Evolutionary conservation across 1,284 basidiomycete species (phyloP).

Genomic region (Sporisorium exsertum): DNA sequence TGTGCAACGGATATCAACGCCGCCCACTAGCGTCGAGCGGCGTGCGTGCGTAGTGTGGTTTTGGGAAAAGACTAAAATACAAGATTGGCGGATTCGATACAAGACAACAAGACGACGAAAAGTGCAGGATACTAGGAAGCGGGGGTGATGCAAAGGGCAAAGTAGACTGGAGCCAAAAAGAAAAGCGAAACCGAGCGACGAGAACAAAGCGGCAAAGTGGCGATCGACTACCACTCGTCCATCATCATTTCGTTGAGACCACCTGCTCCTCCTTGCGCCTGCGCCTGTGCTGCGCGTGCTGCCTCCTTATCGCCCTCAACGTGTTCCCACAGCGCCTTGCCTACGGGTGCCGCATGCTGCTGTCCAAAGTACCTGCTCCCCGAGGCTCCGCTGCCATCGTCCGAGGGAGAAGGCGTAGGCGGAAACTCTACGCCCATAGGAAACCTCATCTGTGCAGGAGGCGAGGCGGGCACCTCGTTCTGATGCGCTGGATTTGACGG

Average conservation of each 20-base stretch:
- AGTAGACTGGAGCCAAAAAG: background rate
- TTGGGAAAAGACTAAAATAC: background rate
- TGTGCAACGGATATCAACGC: background rate
- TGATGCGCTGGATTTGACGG: conserved; percentile 23
- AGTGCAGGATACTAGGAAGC: background rate
- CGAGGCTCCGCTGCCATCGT: conserved; percentile 30
- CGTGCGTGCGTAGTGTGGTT: background rate
- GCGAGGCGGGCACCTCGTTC: conserved; percentile 41
- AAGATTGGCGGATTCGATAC: background rate
- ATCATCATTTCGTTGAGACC: conserved; percentile 52
- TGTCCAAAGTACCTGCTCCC: conserved; percentile 30
- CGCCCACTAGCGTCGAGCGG: background rate
- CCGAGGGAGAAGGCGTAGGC: conserved; percentile 44
- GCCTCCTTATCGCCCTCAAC: conserved; percentile 44
- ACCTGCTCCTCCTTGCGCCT: background rate
- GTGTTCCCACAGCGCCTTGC: conserved; percentile 43
- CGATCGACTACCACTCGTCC: conserved; percentile 41
- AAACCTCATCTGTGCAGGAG: conserved; percentile 36
- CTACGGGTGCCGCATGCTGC: conserved; percentile 12
- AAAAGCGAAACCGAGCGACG: background rate
- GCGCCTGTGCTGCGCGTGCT: conserved; percentile 11
- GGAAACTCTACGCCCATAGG: conserved; percentile 47
- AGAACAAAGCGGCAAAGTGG: background rate
- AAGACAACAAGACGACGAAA: background rate
- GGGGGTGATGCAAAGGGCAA: background rate